Evolutionary conservation across 768 basidiomycete genomes (phyloP).

Genomic region (Leucocoprinus leucothites): DNA sequence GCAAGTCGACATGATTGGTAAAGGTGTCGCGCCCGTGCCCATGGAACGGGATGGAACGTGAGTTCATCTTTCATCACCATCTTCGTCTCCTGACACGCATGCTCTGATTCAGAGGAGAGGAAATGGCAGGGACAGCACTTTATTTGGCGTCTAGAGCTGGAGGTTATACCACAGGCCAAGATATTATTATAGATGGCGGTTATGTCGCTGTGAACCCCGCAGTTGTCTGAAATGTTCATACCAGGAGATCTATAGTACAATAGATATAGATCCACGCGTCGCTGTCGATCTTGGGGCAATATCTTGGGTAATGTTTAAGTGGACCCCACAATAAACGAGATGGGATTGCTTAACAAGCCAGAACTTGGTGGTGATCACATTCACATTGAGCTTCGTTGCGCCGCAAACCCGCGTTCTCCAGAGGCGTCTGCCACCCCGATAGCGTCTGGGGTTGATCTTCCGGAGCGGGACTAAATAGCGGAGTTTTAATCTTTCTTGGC

Average conservation of each 20-base stretch:
- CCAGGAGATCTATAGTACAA: background rate
- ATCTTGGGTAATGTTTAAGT: no score
- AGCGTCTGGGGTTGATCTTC: no score
- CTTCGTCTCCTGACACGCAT: background rate
- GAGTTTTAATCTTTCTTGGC: no score
- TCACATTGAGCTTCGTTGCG: no score
- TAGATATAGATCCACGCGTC: no score
- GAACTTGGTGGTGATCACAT: no score
- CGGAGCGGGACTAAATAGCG: no score
- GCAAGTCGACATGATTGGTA: slow-evolving; percentile 51
- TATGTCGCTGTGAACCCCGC: slow-evolving; percentile 72
- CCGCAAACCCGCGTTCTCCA: no score
- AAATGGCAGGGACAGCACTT: slow-evolving; percentile 76
- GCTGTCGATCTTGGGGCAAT: no score
- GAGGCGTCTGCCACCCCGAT: no score
- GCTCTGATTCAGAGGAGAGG: slow-evolving; percentile 45
- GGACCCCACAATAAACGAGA: no score
- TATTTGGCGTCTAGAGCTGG: slow-evolving; percentile 75
- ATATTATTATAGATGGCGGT: slow-evolving; percentile 76
- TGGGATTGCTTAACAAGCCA: no score
- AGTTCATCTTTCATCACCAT: slow-evolving; percentile 27
- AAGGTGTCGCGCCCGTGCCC: slow-evolving; percentile 61
- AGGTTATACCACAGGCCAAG: slow-evolving; percentile 75
- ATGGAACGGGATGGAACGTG: slow-evolving; percentile 63
- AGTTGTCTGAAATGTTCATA: slow-evolving; percentile 14